Evolutionary conservation across 116 monocot genomes (phyloP), one percentile per base, ranked within the genome.

Genomic region (Dioscorea cayenensis): DNA sequence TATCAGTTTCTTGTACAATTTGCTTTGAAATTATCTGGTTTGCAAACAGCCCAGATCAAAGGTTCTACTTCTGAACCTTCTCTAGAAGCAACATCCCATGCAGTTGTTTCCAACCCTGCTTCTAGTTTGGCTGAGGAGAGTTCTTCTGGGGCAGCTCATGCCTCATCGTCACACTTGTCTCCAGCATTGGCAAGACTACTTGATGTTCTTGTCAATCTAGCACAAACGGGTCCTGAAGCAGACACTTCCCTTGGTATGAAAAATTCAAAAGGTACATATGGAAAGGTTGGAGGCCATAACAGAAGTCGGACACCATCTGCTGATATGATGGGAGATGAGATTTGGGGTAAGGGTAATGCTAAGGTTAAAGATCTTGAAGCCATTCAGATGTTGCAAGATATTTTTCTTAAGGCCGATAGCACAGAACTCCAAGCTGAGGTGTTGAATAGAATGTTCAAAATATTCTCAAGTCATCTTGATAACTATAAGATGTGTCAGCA

Each of bases 1-100:
- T 99, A 94, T 72, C 99, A 99, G 63, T 99, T 82, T 83, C 89
- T 99, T 58, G 94, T 99, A 72, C 94, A 99, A 75, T 99, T 99
- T 90, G 99, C 94, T 36, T 78, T 99, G 68, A 87, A 74, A 49
- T 80, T 99, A 29, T 94, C 94, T 28, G 73, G 70, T 55, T 68
- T 91, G 18, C 85, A 86, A 55, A 85, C 82, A 73, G 80, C 68
- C 69, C 77, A 76, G 36, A 58, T 64, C 66, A 36, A 69, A 75
- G 63, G 77, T 77, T n/a, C 28, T 58, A 48, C 55, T 72, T 55
- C 78, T 38, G 68, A 79, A 32, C 75, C 76, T 70, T 73, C 65
- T 49, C 43, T 29, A 36, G 70, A 77, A 75, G 70, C 64, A 51
- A 63, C 51, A 62, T 78, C 76, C 32, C 37, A 69, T 49, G 21